These are phyloP conservation scores for Aegilops sharonensis DNA, from an alignment of 176 grass and related monocot species.

Conservation along the genomic window DNA sequence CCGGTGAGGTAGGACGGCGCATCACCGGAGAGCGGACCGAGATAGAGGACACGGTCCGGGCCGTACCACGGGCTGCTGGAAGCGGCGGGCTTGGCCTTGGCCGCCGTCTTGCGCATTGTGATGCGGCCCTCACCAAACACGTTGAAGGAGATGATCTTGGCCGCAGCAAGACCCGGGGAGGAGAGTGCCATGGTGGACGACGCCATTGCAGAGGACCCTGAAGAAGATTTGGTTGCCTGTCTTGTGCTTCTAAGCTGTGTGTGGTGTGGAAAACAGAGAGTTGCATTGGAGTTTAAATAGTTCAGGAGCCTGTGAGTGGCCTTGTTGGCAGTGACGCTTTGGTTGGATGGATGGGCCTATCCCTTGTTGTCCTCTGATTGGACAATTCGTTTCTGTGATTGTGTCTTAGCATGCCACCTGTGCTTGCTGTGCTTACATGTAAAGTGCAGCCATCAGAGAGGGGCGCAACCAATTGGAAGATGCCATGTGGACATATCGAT, in stretches of 20 bases:
- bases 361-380: neutral
- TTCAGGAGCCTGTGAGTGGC: neutral
- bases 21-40: neutral
- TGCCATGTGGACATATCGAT: neutral
- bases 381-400: neutral
- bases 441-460: neutral
- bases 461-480: neutral
- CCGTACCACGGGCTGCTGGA: neutral
- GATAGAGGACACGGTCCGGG: neutral
- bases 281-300: constrained; percentile 30
- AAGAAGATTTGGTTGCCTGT: neutral
- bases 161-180: constrained; percentile 7
- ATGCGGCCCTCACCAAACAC: constrained; percentile 42
- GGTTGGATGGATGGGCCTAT: constrained; percentile 22
- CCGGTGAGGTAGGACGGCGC: neutral
- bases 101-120: neutral
- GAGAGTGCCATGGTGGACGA: constrained; percentile 34
- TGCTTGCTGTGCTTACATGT: neutral
- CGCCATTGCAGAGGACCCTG: constrained; percentile 15
- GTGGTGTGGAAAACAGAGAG: neutral
- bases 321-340: neutral
- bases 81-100: neutral
- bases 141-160: neutral
- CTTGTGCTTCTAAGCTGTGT: neutral
- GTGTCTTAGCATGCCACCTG: constrained; percentile 10